Conservation (phyloP, 2,329 filamentous ascomycete genomes). For the Trichoderma semiorbis region DNA sequence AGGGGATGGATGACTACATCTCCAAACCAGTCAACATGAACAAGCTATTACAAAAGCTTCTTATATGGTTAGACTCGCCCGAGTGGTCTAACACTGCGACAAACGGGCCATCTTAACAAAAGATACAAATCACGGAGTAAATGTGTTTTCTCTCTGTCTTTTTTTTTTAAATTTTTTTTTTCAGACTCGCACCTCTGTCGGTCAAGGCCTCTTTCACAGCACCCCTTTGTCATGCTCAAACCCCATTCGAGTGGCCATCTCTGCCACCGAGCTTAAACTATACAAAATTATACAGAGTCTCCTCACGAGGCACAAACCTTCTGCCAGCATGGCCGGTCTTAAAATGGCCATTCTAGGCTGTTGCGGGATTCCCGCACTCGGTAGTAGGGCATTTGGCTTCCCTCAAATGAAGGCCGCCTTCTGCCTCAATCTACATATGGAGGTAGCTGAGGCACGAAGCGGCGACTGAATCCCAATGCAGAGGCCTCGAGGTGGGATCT, state of each 20-base stretch:
- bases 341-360: not conserved
- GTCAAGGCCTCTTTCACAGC: not conserved
- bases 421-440: not conserved
- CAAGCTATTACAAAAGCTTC: slow-evolving; percentile 25
- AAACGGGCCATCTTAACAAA: not conserved
- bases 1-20: slow-evolving; percentile 55
- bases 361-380: not conserved
- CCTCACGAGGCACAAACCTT: not conserved
- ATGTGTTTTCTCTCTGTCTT: not conserved
- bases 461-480: not conserved
- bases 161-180: not conserved
- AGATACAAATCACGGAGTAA: not conserved
- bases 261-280: not conserved
- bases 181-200: not conserved
- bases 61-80: slow-evolving; percentile 23
- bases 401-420: not conserved
- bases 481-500: not conserved
- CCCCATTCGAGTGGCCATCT: not conserved
- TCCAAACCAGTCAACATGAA: slow-evolving; percentile 49
- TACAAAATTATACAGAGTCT: not conserved
- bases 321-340: not conserved
- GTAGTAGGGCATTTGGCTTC: not conserved
- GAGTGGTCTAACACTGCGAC: not conserved
- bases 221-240: not conserved
- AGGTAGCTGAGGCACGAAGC: not conserved